Evolutionary conservation across 345 rosid genomes (phyloP).

Genomic region (Lepidium didymum): DNA sequence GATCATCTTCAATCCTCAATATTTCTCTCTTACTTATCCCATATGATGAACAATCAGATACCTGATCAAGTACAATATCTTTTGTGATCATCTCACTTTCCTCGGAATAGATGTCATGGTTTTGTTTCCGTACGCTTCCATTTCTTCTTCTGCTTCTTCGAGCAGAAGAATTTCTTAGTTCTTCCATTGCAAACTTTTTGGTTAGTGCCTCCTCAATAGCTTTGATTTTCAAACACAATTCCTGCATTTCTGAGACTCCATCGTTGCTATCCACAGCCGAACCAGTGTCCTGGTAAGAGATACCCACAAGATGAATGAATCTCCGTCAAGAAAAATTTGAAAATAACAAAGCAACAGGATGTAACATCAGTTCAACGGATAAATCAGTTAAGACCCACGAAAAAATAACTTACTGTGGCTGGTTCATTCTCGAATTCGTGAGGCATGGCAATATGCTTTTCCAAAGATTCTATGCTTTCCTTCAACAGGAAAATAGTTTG

Average conservation of each 20-base stretch:
- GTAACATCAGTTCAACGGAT: background rate
- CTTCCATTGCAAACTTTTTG: conserved; percentile 51
- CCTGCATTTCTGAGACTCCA: conserved; percentile 41
- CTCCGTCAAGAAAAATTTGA: background rate
- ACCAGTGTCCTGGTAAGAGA: conserved; percentile 38
- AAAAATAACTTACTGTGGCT: conserved; percentile 42
- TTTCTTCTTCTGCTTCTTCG: conserved; percentile 33
- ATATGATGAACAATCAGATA: conserved; percentile 76
- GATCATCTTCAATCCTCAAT: conserved; percentile 47
- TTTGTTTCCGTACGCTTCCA: conserved; percentile 35
- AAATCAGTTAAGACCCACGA: background rate
- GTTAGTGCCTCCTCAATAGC: conserved; percentile 54
- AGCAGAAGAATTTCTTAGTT: conserved; percentile 32
- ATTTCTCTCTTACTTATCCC: conserved; percentile 65
- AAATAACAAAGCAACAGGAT: background rate
- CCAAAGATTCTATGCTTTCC: conserved; percentile 57
- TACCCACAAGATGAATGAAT: background rate
- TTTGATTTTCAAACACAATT: conserved; percentile 50
- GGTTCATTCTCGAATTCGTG: conserved; percentile 28
- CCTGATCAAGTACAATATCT: conserved; percentile 91
- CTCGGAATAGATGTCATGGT: conserved; percentile 40
- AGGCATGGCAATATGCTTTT: conserved; percentile 38
- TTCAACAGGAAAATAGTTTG: conserved; percentile 52
- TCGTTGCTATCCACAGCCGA: background rate
- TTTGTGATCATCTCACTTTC: conserved; percentile 66